phyloP scores from a whole-genome alignment of 192 early-diverging fungal genomes.

The Backusella parvicylindrica region DNA sequence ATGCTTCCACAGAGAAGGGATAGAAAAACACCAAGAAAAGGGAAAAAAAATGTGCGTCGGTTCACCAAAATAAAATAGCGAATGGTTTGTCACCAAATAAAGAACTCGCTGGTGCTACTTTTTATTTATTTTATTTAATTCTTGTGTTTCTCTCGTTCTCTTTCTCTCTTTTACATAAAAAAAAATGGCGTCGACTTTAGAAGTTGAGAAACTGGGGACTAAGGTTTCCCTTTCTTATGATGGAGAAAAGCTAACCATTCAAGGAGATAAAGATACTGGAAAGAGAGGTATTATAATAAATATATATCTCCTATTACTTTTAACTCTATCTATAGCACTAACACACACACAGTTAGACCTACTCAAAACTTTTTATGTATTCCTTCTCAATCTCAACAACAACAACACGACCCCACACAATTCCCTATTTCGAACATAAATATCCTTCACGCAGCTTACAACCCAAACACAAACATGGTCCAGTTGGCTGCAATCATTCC shows the following conservation, averaged over 20 bases:
- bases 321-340: neutral
- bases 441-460: slow-evolving; percentile 1
- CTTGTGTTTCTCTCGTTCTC: neutral
- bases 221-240: slow-evolving; percentile 21
- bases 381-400: slow-evolving; percentile 12
- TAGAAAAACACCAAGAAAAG: neutral
- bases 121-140: neutral
- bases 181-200: slow-evolving; percentile 4
- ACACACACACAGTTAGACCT: slow-evolving; percentile 6
- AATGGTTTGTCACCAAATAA: neutral
- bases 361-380: slow-evolving; percentile 15
- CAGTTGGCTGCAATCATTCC: slow-evolving; percentile 25
- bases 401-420: slow-evolving; percentile 14
- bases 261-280: slow-evolving; percentile 19
- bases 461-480: slow-evolving; percentile 20
- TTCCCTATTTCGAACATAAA: slow-evolving; percentile 23
- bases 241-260: slow-evolving; percentile 21
- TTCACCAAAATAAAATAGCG: neutral
- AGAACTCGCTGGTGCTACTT: neutral
- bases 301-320: neutral
- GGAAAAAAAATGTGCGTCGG: neutral
- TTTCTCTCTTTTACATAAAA: neutral
- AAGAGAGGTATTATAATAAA: slow-evolving; percentile 15
- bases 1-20: neutral
- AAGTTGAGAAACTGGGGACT: slow-evolving; percentile 1